Conservation (phyloP, 164 flowering plant genomes). For the Kingdonia uniflora region DNA sequence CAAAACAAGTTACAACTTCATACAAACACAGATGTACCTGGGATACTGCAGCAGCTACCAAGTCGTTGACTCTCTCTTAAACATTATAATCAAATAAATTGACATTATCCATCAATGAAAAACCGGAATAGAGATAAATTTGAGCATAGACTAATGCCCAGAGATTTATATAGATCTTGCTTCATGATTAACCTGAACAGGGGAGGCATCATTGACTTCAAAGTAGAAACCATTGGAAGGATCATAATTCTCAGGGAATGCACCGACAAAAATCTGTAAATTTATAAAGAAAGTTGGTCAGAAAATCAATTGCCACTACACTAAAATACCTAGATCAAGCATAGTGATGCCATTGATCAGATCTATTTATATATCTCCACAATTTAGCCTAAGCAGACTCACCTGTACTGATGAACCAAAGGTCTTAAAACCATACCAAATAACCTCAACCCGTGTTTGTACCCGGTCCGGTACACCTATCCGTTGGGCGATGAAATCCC, state of each 20-base stretch:
- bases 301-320: neutral
- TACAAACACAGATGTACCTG: conserved; percentile 35
- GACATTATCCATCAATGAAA: conserved; percentile 31
- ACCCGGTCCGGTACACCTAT: too few species aligned
- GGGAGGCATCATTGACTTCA: conserved; percentile 52
- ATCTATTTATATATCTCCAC: neutral
- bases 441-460: too few species aligned
- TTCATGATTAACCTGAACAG: conserved; percentile 39
- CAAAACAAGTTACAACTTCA: neutral
- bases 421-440: conserved; percentile 81
- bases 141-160: conserved; percentile 1
- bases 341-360: neutral
- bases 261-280: conserved; percentile 53
- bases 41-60: conserved; percentile 74
- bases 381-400: neutral
- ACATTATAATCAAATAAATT: conserved; percentile 88
- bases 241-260: conserved; percentile 50
- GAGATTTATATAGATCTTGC: neutral
- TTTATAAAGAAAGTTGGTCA: neutral
- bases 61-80: conserved; percentile 77
- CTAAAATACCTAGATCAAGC: neutral
- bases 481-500: too few species aligned
- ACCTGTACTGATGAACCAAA: conserved; percentile 52
- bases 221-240: conserved; percentile 50
- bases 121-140: conserved; percentile 2